phyloP scores from a whole-genome alignment of 2,329 filamentous ascomycete species.

The Westerdykella aurantiaca region DNA sequence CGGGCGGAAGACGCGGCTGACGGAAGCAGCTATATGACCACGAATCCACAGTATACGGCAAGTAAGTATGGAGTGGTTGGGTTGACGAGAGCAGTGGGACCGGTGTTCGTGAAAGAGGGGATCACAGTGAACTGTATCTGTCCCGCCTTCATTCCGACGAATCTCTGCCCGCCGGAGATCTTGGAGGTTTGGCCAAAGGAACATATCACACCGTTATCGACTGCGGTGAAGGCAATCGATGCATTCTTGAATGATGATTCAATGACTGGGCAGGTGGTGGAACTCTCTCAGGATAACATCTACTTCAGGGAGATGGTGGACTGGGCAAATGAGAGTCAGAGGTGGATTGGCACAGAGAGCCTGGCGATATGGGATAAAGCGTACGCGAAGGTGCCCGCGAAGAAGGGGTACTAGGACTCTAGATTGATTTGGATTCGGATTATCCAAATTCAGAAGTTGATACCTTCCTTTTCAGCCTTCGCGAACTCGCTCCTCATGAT shows the following conservation, averaged over 20 bases:
- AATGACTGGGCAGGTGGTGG: conserved; percentile 38
- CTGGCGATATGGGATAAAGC: conserved; percentile 29
- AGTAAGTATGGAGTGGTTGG: conserved; percentile 42
- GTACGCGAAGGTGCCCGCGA: conserved; percentile 22
- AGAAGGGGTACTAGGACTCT: conserved; percentile 14
- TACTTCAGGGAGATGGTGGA: conserved; percentile 37
- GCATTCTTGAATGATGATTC: conserved; percentile 30
- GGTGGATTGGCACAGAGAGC: conserved; percentile 32
- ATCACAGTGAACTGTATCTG: conserved; percentile 40
- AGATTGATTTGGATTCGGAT: conserved; percentile 5
- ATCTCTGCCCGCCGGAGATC: conserved; percentile 36
- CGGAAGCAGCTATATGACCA: conserved; percentile 17
- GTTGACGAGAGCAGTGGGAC: conserved; percentile 33
- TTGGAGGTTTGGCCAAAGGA: conserved; percentile 35
- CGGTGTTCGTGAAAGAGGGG: conserved; percentile 27
- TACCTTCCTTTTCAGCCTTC: conserved; percentile 18
- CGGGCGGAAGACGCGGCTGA: too few relatives aligned
- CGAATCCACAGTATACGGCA: conserved; percentile 39
- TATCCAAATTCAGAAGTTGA: conserved; percentile 3
- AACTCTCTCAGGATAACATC: conserved; percentile 38
- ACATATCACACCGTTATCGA: conserved; percentile 38
- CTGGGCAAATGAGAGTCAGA: conserved; percentile 39
- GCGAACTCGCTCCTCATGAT: conserved; percentile 19
- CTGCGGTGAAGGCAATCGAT: conserved; percentile 38
- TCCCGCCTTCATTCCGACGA: conserved; percentile 38